Conservation (phyloP, 108 stramenopile genomes). For the Fistulifera solaris region DNA sequence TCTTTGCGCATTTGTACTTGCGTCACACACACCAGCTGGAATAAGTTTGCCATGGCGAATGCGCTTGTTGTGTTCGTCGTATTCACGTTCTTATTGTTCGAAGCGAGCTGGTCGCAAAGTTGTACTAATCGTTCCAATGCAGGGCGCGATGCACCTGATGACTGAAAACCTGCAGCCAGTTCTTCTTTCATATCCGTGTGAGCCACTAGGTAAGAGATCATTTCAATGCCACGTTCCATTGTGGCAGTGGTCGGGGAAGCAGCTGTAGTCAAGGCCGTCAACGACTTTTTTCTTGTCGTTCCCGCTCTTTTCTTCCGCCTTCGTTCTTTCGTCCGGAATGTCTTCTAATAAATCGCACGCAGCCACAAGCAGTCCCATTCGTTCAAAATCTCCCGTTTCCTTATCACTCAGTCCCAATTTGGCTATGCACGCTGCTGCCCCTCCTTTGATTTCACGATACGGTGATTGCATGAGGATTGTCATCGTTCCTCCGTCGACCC, state of each 20-base stretch:
- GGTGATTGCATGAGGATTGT: constrained; percentile 41
- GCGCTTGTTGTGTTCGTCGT: constrained; percentile 56
- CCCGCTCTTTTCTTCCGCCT: constrained; percentile 5
- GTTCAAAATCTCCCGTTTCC: constrained; percentile 54
- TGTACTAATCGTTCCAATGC: constrained; percentile 70
- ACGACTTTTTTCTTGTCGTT: constrained; percentile 12
- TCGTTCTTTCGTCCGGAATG: constrained; percentile 21
- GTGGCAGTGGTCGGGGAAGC: constrained; percentile 29
- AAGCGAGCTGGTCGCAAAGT: constrained; percentile 35
- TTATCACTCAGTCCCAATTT: constrained; percentile 73
- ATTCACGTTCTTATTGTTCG: constrained; percentile 7
- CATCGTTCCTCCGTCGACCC: constrained; percentile 43
- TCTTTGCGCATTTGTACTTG: constrained; percentile 77
- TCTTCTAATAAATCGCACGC: constrained; percentile 71
- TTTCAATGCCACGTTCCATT: constrained; percentile 89
- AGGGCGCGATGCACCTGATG: constrained; percentile 22
- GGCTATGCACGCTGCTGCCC: constrained; percentile 75
- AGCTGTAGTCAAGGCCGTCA: constrained; percentile 11
- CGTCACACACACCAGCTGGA: constrained; percentile 76
- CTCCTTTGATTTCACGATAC: constrained; percentile 66
- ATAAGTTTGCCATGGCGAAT: constrained; percentile 82
- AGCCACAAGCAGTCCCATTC: constrained; percentile 61
- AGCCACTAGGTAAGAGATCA: constrained; percentile 75
- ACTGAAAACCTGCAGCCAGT: constrained; percentile 74
- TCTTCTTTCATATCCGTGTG: constrained; percentile 88